Evolutionary conservation across 78 protist species (phyloP), one percentile per base, ranked within the genome.

Genomic region (Capsaspora owczarzaki): DNA sequence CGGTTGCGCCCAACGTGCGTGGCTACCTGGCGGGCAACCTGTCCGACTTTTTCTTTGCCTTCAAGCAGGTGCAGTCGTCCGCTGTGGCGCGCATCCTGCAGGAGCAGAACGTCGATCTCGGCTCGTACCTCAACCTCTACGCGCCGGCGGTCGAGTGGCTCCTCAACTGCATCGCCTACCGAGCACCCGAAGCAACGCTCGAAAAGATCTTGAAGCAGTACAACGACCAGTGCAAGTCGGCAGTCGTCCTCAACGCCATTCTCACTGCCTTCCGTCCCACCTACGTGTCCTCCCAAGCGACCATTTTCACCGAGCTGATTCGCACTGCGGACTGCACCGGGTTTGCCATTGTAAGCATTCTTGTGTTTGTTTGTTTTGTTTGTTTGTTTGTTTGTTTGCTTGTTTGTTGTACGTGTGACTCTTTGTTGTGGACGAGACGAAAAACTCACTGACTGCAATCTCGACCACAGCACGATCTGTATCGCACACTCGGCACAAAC

Each of bases 71-170:
- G 12, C 44, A 29, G 43, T 6, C 35, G 16, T 41, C 71, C 19
- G 41, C 8, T 6, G 71, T 63, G 43, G 16, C 23, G 35, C 70
- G 35, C n/a, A 37, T 27, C 49, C 2, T 33, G 74, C 33, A 61
- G 49, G n/a, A 31, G 69, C 66, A 77, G 29, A 44, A 3, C 61
- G 0, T 77, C 38, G 40, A 38, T 53, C 1, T 10, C 31, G 2
- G 10, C 81, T 3, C 5, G 8, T 89, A 91, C 74, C n/a, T 89
- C 53, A 82, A 81, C 33, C 78, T 91, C 41, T 87, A 61, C 61
- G 4, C 42, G 25, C 95, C 95, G 19, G 87, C 88, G 10, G 31
- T 89, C 40, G 92, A 89, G 23, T 91, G 95, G 95, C 42, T 89
- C 31, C 51, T 89, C 33, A 88, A 86, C 61, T 91, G 94, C 81